Conservation (phyloP, 2,329 filamentous ascomycete species). For the Ophiosphaerella korrae region DNA sequence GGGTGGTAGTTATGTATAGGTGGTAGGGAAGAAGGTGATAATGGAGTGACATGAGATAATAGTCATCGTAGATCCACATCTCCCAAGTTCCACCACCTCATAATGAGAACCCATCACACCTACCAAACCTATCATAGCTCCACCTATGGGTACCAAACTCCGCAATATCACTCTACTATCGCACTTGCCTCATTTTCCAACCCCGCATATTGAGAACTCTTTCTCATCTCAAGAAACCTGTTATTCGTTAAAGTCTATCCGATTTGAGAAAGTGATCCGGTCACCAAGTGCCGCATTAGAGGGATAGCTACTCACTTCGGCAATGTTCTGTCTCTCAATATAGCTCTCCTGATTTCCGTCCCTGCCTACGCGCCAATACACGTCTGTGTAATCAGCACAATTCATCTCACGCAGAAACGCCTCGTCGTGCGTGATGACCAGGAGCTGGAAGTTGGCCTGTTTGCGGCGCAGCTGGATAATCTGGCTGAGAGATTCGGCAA, state of each 20-base stretch:
- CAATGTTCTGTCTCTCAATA: constrained; percentile 68
- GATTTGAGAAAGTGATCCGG: background rate
- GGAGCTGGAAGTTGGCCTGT: constrained; percentile 95
- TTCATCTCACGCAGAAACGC: constrained; percentile 94
- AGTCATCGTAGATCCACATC: too few relatives aligned
- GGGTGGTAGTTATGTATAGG: background rate
- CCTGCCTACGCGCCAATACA: constrained; percentile 84
- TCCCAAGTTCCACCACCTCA: too few relatives aligned
- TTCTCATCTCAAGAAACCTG: constrained; percentile 12
- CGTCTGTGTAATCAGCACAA: constrained; percentile 89
- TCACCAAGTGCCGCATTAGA: background rate
- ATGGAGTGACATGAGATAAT: too few relatives aligned
- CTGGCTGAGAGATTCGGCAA: constrained; percentile 81
- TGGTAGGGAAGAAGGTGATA: too few relatives aligned
- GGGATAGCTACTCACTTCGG: constrained; percentile 35
- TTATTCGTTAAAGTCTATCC: constrained; percentile 8
- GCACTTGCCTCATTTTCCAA: too few relatives aligned
- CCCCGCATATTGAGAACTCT: too few relatives aligned
- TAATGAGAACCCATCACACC: too few relatives aligned
- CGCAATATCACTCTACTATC: too few relatives aligned
- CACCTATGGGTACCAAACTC: too few relatives aligned
- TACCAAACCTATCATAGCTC: too few relatives aligned
- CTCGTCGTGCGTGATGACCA: constrained; percentile 98
- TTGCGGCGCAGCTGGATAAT: constrained; percentile 84
- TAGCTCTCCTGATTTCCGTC: constrained; percentile 85